Evolutionary conservation across 257 asterid species (phyloP).

Genomic region (Solanum virginianum): DNA sequence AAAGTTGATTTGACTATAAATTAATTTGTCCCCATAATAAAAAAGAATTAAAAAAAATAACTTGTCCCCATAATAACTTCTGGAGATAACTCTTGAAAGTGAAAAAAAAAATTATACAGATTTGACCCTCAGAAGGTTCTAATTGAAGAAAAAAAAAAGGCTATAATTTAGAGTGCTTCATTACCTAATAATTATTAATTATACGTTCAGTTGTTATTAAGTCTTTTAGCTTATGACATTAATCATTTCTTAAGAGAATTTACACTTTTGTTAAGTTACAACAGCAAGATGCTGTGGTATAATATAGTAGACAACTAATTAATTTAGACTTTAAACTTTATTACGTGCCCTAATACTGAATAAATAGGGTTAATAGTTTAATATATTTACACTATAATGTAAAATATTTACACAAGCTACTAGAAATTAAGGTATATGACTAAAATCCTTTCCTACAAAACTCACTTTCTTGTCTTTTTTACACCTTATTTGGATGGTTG

Average conservation of each 20-base stretch:
- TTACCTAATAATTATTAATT: background rate
- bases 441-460: background rate
- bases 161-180: background rate
- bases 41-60: background rate
- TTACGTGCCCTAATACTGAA: background rate
- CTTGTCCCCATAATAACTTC: background rate
- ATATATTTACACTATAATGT: background rate
- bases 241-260: background rate
- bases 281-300: background rate
- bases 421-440: background rate
- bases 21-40: background rate
- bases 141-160: background rate
- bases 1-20: background rate
- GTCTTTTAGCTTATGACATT: background rate
- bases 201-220: background rate
- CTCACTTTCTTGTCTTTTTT: background rate
- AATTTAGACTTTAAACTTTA: background rate
- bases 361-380: background rate
- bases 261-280: background rate
- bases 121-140: background rate
- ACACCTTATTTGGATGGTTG: no score
- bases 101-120: background rate
- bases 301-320: background rate
- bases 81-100: background rate
- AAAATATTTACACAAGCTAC: background rate